Conservation (phyloP, 2,329 filamentous ascomycete genomes). For the Mycosphaerelloides madeirae region DNA sequence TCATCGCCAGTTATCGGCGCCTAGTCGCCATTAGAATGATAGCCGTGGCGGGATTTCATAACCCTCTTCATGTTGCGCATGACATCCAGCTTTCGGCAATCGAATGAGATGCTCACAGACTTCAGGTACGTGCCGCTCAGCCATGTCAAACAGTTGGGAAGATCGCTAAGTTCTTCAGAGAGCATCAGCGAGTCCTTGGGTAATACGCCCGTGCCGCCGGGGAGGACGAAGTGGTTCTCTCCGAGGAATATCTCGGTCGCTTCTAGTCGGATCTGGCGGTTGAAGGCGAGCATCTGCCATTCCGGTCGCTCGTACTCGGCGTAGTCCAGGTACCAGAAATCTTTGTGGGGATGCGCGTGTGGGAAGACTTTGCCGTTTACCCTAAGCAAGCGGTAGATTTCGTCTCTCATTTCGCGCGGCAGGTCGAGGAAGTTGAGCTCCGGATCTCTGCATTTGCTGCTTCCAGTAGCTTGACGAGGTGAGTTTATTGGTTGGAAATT, state of each 20-base stretch:
- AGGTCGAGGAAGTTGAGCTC: not conserved
- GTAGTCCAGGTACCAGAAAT: not conserved
- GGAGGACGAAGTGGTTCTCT: not conserved
- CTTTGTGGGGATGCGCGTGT: not conserved
- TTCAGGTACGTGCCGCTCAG: no score
- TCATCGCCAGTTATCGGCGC: no score
- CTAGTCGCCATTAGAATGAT: no score
- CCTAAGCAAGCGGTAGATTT: not conserved
- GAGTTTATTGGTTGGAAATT: not conserved
- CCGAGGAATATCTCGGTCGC: not conserved
- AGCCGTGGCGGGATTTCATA: no score
- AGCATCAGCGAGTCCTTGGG: no score
- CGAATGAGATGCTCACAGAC: no score
- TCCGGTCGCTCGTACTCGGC: not conserved
- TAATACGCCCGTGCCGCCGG: no score
- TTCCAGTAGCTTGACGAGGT: not conserved
- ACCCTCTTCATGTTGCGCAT: no score
- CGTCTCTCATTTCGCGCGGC: not conserved
- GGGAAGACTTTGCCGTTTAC: not conserved
- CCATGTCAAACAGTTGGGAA: no score
- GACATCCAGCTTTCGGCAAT: no score
- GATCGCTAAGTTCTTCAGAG: no score
- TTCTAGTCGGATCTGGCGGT: not conserved
- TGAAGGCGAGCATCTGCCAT: not conserved
- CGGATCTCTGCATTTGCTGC: not conserved